phyloP scores from a whole-genome alignment of 2,329 filamentous ascomycete genomes.

The Colletotrichum euphorbiae region DNA sequence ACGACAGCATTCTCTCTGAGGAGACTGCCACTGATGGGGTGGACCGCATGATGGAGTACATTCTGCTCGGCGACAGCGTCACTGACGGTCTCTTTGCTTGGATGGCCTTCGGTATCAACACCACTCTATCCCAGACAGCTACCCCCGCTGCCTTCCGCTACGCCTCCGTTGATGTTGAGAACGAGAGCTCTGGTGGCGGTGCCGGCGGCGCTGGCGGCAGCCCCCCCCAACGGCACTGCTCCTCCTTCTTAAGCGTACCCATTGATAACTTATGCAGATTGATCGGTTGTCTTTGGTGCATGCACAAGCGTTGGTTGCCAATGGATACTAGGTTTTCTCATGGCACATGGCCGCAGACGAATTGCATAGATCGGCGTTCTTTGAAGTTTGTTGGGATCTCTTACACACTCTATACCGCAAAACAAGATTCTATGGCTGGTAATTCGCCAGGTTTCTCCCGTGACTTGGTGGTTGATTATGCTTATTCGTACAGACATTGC shows the following conservation, averaged over 20 bases:
- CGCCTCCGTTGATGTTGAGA: constrained; percentile 48
- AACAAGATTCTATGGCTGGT: background rate
- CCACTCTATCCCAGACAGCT: constrained; percentile 41
- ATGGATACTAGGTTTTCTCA: background rate
- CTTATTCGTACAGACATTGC: too few species aligned
- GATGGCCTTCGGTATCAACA: constrained; percentile 64
- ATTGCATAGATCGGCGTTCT: constrained; percentile 17
- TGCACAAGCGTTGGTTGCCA: constrained; percentile 14
- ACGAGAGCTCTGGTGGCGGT: constrained; percentile 42
- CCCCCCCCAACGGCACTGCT: constrained; percentile 34
- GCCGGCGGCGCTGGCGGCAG: constrained; percentile 38
- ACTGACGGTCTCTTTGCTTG: constrained; percentile 65
- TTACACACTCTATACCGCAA: constrained; percentile 3
- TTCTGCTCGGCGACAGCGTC: constrained; percentile 64
- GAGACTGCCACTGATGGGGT: constrained; percentile 61
- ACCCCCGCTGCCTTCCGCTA: constrained; percentile 49
- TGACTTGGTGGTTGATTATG: too few species aligned
- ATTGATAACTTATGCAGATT: background rate
- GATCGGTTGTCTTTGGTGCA: background rate
- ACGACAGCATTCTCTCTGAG: constrained; percentile 61
- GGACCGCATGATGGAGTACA: constrained; percentile 69
- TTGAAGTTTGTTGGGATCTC: background rate
- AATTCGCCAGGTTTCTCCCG: background rate
- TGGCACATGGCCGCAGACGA: background rate
- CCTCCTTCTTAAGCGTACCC: constrained; percentile 4